Conservation (phyloP, 2,329 filamentous ascomycete genomes). For the Ophiostoma sp. region DNA sequence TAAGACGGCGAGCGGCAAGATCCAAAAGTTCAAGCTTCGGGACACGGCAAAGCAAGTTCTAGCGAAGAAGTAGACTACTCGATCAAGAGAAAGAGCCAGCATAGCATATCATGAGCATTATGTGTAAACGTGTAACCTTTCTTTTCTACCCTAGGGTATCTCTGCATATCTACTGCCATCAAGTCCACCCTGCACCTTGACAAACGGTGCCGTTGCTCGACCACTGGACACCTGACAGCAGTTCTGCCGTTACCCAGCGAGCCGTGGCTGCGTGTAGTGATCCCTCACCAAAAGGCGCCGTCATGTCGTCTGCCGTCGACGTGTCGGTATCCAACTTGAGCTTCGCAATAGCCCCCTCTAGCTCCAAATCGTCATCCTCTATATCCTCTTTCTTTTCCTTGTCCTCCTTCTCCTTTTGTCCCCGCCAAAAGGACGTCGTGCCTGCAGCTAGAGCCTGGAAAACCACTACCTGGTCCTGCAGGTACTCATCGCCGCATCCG, state of each 20-base stretch:
- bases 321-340: not conserved
- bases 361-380: slow-evolving; percentile 22
- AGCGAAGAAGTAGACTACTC: not conserved
- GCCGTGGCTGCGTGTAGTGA: slow-evolving; percentile 54
- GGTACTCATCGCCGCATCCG: slow-evolving; percentile 49
- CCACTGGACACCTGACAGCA: slow-evolving; percentile 47
- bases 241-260: slow-evolving; percentile 51
- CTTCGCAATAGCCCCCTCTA: not conserved
- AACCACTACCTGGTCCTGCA: slow-evolving; percentile 57
- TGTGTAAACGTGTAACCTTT: no score
- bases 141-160: no score
- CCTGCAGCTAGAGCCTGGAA: slow-evolving; percentile 55
- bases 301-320: slow-evolving; percentile 40
- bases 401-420: slow-evolving; percentile 21
- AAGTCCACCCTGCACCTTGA: slow-evolving; percentile 39
- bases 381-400: slow-evolving; percentile 18
- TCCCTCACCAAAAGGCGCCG: slow-evolving; percentile 51
- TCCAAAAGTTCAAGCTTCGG: slow-evolving; percentile 85
- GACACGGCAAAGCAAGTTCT: slow-evolving; percentile 46
- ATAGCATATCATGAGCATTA: not conserved
- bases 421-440: slow-evolving; percentile 42
- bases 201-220: slow-evolving; percentile 48
- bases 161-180: not conserved
- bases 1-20: slow-evolving; percentile 94
- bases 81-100: not conserved